A percentile compares a stretch with the other conserved stretches of the same genome.
Evolutionary conservation across 1,284 basidiomycete species (phyloP).

Genomic region (Spongiforma sp.): DNA sequence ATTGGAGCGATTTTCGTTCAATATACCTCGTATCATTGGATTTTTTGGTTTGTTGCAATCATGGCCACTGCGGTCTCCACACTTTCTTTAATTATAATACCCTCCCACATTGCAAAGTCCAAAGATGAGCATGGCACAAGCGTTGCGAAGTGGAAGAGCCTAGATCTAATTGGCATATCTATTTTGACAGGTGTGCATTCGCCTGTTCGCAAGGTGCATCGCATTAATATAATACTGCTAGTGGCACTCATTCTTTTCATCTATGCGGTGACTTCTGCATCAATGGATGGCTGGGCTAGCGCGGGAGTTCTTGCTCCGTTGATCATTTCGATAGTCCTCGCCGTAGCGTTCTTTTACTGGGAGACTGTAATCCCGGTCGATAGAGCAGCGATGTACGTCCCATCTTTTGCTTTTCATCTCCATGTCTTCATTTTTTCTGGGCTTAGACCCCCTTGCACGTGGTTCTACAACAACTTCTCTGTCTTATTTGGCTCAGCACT

Average conservation of each 20-base stretch:
- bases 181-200: conserved; percentile 40
- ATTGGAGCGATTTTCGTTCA: conserved; percentile 46
- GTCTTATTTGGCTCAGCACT: conserved; percentile 43
- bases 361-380: conserved; percentile 40
- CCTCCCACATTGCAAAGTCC: conserved; percentile 19
- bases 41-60: conserved; percentile 51
- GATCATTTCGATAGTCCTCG: conserved; percentile 41
- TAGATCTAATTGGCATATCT: conserved; percentile 38
- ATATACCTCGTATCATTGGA: conserved; percentile 49
- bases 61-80: conserved; percentile 43
- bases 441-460: conserved; percentile 43
- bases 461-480: conserved; percentile 46
- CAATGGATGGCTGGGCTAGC: conserved; percentile 48
- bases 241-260: conserved; percentile 49
- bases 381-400: conserved; percentile 41
- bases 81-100: conserved; percentile 36
- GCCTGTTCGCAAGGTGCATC: conserved; percentile 28
- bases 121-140: not conserved
- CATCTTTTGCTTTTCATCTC: not conserved
- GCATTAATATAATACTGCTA: conserved; percentile 17
- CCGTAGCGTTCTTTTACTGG: conserved; percentile 44
- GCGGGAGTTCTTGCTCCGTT: conserved; percentile 48
- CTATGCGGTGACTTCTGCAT: conserved; percentile 53
- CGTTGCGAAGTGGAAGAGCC: conserved; percentile 26
- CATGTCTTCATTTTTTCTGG: no score